phyloP scores from a whole-genome alignment of 805 yeast genomes.

The Geotrichum ghanense region DNA sequence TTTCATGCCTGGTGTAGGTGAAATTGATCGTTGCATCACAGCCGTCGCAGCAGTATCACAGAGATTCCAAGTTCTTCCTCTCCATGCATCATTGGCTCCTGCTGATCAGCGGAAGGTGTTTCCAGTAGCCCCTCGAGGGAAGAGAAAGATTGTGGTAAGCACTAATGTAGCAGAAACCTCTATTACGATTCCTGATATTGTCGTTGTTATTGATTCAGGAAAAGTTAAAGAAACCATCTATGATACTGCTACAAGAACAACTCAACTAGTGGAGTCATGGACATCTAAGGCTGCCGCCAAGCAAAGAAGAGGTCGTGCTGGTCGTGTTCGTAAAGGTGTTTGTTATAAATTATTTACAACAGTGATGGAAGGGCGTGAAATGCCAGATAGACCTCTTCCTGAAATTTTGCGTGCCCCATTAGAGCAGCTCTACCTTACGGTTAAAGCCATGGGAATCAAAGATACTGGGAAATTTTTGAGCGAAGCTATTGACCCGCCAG shows the following conservation, averaged over 20 bases:
- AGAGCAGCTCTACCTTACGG: conserved; percentile 72
- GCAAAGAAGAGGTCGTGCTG: conserved; percentile 97
- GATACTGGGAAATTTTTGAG: conserved; percentile 60
- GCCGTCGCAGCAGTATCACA: conserved; percentile 36
- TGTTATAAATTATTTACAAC: conserved; percentile 73
- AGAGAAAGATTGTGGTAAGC: conserved; percentile 71
- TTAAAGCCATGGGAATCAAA: conserved; percentile 77
- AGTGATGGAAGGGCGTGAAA: conserved; percentile 40
- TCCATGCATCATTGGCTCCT: conserved; percentile 81
- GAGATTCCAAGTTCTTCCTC: conserved; percentile 45
- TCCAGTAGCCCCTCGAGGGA: conserved; percentile 37
- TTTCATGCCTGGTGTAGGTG: conserved; percentile 86
- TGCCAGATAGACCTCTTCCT: conserved; percentile 72
- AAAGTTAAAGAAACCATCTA: conserved; percentile 68
- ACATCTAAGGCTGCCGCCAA: conserved; percentile 81
- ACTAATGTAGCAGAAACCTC: conserved; percentile 97
- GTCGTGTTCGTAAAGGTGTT: conserved; percentile 76
- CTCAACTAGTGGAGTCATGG: conserved; percentile 69
- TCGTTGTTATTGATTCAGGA: conserved; percentile 83
- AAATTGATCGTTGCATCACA: conserved; percentile 41
- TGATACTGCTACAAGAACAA: conserved; percentile 55
- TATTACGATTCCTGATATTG: conserved; percentile 90
- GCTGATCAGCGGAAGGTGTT: conserved; percentile 75
- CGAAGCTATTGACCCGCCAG: conserved; percentile 78
- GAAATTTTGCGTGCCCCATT: conserved; percentile 78